Conservation (phyloP, 495 filamentous ascomycete genomes). For the Massariosphaeria phaeospora region DNA sequence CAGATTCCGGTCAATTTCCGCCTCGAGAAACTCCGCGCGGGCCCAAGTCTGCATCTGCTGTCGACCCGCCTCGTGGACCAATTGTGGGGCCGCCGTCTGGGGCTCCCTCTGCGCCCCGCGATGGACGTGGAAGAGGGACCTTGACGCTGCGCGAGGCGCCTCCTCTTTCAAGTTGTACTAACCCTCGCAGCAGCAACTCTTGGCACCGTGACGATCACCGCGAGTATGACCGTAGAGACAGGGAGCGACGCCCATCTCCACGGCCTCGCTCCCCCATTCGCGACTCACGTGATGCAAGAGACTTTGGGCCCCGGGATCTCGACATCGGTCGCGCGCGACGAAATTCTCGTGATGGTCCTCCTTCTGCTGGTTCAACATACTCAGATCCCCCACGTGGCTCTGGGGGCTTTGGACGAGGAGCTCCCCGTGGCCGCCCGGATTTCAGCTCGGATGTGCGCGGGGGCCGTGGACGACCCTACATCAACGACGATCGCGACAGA, state of each 20-base stretch:
- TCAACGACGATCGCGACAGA: constrained; percentile 59
- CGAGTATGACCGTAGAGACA: constrained; percentile 41
- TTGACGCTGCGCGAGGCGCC: constrained; percentile 35
- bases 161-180: constrained; percentile 26
- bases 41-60: constrained; percentile 18
- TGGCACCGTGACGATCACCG: constrained; percentile 38
- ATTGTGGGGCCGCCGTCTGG: constrained; percentile 1
- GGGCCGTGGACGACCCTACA: constrained; percentile 50
- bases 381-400: constrained; percentile 58
- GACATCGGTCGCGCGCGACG: constrained; percentile 49
- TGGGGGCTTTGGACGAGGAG: constrained; percentile 52
- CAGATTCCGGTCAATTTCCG: constrained; percentile 14
- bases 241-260: constrained; percentile 46
- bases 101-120: constrained; percentile 28
- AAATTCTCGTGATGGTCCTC: constrained; percentile 57
- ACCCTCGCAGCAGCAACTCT: too few relatives aligned
- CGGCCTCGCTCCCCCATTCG: constrained; percentile 29
- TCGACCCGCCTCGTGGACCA: constrained; percentile 17
- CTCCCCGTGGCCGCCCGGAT: constrained; percentile 48
- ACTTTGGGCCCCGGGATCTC: constrained; percentile 37
- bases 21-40: constrained; percentile 25
- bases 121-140: constrained; percentile 16
- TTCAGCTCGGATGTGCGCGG: constrained; percentile 55
- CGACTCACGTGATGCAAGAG: constrained; percentile 37
- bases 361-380: constrained; percentile 63